Conservation (phyloP, 495 filamentous ascomycete genomes). For the Neurospora sp. region DNA sequence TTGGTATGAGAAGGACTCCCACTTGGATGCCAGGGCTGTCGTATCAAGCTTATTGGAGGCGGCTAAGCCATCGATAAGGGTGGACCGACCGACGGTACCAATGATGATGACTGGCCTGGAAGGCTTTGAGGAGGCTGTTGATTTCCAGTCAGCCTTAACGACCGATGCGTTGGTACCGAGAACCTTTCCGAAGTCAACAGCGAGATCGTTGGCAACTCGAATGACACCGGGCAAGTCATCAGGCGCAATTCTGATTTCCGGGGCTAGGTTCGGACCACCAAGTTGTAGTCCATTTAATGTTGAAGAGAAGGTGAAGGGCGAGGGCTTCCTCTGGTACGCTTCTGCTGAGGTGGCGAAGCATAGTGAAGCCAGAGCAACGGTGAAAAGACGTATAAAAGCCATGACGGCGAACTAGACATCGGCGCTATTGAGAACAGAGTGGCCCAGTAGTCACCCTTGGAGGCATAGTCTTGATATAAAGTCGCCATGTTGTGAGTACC, state of each 20-base stretch:
- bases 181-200: slow-evolving; percentile 43
- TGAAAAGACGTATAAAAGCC: slow-evolving; percentile 5
- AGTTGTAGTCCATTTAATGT: slow-evolving; percentile 12
- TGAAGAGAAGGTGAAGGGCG: slow-evolving; percentile 14
- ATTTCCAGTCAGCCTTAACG: slow-evolving; percentile 16
- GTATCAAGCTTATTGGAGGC: slow-evolving; percentile 41
- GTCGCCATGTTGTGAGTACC: background rate
- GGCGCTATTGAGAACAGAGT: background rate
- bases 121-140: slow-evolving; percentile 16
- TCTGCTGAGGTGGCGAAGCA: background rate
- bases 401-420: background rate
- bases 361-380: slow-evolving; percentile 2
- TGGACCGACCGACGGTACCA: slow-evolving; percentile 41
- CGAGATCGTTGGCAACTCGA: slow-evolving; percentile 36
- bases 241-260: slow-evolving; percentile 19
- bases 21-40: slow-evolving; percentile 37
- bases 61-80: slow-evolving; percentile 34
- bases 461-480: background rate
- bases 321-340: slow-evolving; percentile 8
- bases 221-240: slow-evolving; percentile 38
- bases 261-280: slow-evolving; percentile 13
- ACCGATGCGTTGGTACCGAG: slow-evolving; percentile 32
- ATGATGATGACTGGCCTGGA: slow-evolving; percentile 32
- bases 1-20: slow-evolving; percentile 49
- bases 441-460: background rate